Base-by-base conservation (phyloP, 2,329 filamentous ascomycete species). In the Colletotrichum sp. region DNA sequence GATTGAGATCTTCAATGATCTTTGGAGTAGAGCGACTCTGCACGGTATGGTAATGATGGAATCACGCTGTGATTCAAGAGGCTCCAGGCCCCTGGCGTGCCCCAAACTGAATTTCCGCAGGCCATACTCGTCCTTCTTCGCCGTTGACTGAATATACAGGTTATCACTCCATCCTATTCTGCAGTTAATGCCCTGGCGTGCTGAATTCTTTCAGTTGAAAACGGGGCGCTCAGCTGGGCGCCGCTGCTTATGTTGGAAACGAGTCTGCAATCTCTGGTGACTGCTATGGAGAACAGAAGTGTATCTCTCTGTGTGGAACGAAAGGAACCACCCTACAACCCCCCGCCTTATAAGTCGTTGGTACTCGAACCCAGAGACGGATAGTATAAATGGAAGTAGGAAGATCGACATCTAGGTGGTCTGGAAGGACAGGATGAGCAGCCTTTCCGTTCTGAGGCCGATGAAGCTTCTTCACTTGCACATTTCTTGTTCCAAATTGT, bases 181-280 rank as follows among this genome's bases (percentile, higher is more conserved):
- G 38, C 38, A 11, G 0, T 2, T 1, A 2, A n/a, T n/a, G 5
- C 8, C 1, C 9, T 43, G 18, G n/a, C 5, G 3, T 43, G 18
- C 38, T 43, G 16, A 18, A 6, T 8, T 18, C 8, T 2, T 11
- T 43, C 38, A 11, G 8, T 6, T 3, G 16, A n/a, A 18, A 43
- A 43, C 8, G 8, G 16, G 34, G 16, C 8, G 8, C 36, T 38
- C 3, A 0, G 16, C 16, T 38, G 36, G 8, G 38, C 5, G 16
- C 38, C 1, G 9, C 36, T 38, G 36, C 36, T 8, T 5, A 5
- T 9, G 8, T 9, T 0, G 4, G 36, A 38, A 38, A 4, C 16
- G 2, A 34, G 33, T 34, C 33, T 34, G 33, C 36, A 1, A 18
- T 18, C 8, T 38, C 8, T 16, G 18, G 18, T 16, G 3, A 38